phyloP scores from a whole-genome alignment of 2,329 filamentous ascomycete genomes.

The Fusarium siculi region DNA sequence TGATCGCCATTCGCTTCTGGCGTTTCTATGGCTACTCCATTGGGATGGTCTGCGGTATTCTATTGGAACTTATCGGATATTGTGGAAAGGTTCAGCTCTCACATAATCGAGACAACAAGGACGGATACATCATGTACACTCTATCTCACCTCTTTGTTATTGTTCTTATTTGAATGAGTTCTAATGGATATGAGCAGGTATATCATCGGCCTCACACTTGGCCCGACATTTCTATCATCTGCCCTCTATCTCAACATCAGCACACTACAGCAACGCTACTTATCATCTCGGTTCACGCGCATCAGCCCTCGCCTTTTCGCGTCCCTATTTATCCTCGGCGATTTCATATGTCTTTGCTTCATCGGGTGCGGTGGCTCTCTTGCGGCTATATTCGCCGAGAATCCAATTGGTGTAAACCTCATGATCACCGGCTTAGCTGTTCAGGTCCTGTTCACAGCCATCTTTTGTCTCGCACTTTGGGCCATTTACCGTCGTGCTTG shows the following conservation, averaged over 20 bases:
- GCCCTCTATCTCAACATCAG: background rate
- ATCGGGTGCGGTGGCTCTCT: background rate
- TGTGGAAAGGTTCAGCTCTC: background rate
- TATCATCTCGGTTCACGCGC: background rate
- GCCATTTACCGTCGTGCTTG: background rate
- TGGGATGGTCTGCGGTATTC: background rate
- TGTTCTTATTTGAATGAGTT: rapidly evolving
- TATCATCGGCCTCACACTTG: background rate
- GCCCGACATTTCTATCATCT: background rate
- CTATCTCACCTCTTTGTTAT: too few relatives aligned
- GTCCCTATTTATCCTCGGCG: background rate
- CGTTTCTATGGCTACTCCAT: background rate
- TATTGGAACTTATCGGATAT: background rate
- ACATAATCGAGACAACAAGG: background rate
- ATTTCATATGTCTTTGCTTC: background rate
- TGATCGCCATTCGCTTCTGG: background rate
- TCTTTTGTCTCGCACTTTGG: background rate
- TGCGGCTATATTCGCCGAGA: background rate
- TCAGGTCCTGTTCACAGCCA: background rate
- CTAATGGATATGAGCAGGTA: background rate
- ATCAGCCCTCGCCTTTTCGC: background rate
- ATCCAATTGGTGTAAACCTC: background rate
- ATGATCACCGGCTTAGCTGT: background rate
- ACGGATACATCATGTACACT: background rate
- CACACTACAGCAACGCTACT: background rate